Base-by-base conservation (phyloP, 1,139 yeast species). In the Geotrichum cucujoidarum region DNA sequence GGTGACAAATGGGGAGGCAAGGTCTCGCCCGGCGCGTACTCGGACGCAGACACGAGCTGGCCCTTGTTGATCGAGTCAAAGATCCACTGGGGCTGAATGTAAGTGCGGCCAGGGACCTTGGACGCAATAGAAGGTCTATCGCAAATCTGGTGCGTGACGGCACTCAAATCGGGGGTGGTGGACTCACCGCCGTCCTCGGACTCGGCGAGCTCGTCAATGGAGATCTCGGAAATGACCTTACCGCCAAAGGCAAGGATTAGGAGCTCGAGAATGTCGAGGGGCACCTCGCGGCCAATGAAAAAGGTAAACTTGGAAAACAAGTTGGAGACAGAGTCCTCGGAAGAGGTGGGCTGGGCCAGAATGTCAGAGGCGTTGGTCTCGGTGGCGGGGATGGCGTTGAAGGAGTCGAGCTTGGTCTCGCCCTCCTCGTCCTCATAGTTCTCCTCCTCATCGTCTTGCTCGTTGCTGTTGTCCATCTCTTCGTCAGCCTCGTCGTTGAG, bases 1-100 rank as follows among this genome's bases (percentile, higher is more conserved):
- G 99, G 99, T 49, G 95, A 85, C 63, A 94, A 76, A 69, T 92
- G 98, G 37, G 98, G 97, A 41, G 97, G 97, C 55, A 94, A 75
- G 8, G 89, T 73, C 69, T 92, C 97, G 50, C 99, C 98, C 3
- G 96, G 95, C 39, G 94, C 85, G 64, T 92, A 92, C 51, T 74
- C 76, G 50, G 83, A 81, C 22, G 86, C 96, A 33, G 92, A 78
- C 50, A 85, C 74, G 55, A 92, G 74, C 54, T 77, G 75, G 45
- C 80, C 78, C 69, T 84, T 83, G 71, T 92, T 92, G 57, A 94
- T 74, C 62, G 87, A 82, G 66, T 92, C 99, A 67, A 92, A 90
- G 43, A 92, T 74, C 98, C 98, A 94, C 73, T 92, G 98, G 30
- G 99, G 98, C 71, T 92, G 98, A 45, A 90, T 69, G 63, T 94